These are phyloP conservation scores for Orbilia quercus DNA, from an alignment of 2,329 filamentous ascomycete species.

Conservation along the genomic window DNA sequence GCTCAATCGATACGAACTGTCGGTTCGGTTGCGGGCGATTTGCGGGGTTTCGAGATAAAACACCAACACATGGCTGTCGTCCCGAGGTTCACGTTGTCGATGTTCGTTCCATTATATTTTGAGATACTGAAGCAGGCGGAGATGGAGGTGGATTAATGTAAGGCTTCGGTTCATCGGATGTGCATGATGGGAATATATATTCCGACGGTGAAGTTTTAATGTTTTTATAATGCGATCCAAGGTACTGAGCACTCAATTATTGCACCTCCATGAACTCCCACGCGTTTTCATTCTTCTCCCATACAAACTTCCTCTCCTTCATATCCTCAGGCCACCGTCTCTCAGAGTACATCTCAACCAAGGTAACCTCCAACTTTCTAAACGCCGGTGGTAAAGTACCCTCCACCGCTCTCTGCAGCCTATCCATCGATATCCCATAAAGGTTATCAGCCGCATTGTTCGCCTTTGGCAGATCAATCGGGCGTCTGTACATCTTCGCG, in stretches of 20 bases:
- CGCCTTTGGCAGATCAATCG: no score
- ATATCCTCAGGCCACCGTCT: constrained; percentile 11
- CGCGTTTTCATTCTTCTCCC: constrained; percentile 4
- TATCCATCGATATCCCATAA: no score
- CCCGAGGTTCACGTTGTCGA: background rate
- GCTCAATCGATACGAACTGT: background rate
- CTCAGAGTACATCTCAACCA: background rate
- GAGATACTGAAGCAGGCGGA: no score
- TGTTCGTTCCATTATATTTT: no score
- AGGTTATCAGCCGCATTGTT: no score
- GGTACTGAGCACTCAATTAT: no score
- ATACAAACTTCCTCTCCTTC: constrained; percentile 27
- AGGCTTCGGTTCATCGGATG: background rate
- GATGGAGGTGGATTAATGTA: no score
- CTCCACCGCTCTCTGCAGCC: no score
- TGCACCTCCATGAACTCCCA: constrained; percentile 21
- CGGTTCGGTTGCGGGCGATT: background rate
- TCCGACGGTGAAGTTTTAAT: background rate
- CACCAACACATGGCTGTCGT: background rate
- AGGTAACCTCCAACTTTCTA: constrained; percentile 15
- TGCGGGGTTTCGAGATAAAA: background rate
- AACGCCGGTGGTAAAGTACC: no score
- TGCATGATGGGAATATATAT: background rate
- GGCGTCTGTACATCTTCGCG: no score
- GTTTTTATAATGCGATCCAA: no score